Percentiles rank a stretch among this genome's conserved stretches.
These are phyloP conservation scores for rapeseed (Brassica napus) DNA, from an alignment of 345 rosid species.

Conservation along the genomic window DNA sequence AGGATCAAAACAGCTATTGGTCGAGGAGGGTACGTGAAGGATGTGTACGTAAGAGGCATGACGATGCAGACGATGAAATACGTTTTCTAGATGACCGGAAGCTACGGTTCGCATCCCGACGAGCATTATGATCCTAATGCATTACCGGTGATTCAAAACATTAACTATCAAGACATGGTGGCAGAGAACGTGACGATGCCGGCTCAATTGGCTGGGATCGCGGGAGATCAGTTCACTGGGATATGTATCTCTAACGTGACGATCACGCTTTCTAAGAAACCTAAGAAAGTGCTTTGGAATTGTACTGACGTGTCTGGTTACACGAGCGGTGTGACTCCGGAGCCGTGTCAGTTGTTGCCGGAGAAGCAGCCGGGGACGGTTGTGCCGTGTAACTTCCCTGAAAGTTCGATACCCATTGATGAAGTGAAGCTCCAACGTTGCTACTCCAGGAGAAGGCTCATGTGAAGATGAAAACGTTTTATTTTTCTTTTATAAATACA, in stretches of 20 bases:
- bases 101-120: constrained; percentile 74
- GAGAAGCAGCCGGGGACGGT: constrained; percentile 44
- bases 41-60: constrained; percentile 69
- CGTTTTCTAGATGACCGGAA: constrained; percentile 91
- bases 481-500: background rate
- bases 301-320: constrained; percentile 66
- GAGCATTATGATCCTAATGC: constrained; percentile 71
- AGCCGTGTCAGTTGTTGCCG: constrained; percentile 55
- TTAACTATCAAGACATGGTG: constrained; percentile 64
- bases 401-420: constrained; percentile 54
- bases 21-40: constrained; percentile 79
- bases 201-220: constrained; percentile 62
- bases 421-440: constrained; percentile 48
- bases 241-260: constrained; percentile 84
- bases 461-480: constrained; percentile 25
- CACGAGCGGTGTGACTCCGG: constrained; percentile 61
- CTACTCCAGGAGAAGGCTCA: constrained; percentile 38
- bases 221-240: constrained; percentile 59
- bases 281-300: constrained; percentile 73
- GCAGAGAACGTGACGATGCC: constrained; percentile 78
- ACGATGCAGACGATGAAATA: constrained; percentile 73
- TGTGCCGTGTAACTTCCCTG: constrained; percentile 60
- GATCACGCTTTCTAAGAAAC: constrained; percentile 46
- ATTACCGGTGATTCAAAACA: constrained; percentile 58
- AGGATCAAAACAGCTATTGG: constrained; percentile 79